These are phyloP conservation scores for Babesia ovis DNA, from an alignment of 169 alveolate species.

Conservation along the genomic window DNA sequence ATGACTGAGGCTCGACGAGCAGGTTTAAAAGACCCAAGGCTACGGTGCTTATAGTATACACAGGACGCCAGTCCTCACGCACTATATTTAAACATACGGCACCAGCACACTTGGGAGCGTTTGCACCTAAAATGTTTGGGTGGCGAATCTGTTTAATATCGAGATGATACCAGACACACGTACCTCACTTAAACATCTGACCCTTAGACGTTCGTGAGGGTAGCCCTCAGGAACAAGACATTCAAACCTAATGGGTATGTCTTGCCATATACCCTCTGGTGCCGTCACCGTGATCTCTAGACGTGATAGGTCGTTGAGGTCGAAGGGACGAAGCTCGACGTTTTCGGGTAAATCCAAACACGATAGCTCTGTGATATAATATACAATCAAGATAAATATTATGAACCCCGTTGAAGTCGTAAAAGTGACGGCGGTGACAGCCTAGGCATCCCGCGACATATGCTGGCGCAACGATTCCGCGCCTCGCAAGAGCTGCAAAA, in stretches of 20 bases:
- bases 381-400: background rate
- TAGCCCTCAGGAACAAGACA: constrained; percentile 45
- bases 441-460: constrained; percentile 30
- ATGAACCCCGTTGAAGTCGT: constrained; percentile 42
- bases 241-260: constrained; percentile 24
- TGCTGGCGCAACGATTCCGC: constrained; percentile 32
- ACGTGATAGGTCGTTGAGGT: constrained; percentile 48
- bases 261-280: constrained; percentile 56
- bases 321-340: constrained; percentile 42
- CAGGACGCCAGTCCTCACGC: constrained; percentile 92
- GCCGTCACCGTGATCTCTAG: constrained; percentile 41
- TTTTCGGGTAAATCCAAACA: constrained; percentile 43
- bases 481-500: constrained; percentile 48
- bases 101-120: constrained; percentile 75
- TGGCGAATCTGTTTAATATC: constrained; percentile 22
- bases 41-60: constrained; percentile 82
- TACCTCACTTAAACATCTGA: constrained; percentile 42
- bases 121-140: constrained; percentile 56
- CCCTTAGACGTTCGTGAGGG: constrained; percentile 56
- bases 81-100: constrained; percentile 89
- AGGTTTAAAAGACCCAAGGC: constrained; percentile 85
- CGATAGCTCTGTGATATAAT: constrained; percentile 24
- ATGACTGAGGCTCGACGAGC: constrained; percentile 54
- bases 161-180: constrained; percentile 3
- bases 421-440: constrained; percentile 25